phyloP scores from a whole-genome alignment of 495 filamentous ascomycete genomes.

The Aspergillus conjunctus region DNA sequence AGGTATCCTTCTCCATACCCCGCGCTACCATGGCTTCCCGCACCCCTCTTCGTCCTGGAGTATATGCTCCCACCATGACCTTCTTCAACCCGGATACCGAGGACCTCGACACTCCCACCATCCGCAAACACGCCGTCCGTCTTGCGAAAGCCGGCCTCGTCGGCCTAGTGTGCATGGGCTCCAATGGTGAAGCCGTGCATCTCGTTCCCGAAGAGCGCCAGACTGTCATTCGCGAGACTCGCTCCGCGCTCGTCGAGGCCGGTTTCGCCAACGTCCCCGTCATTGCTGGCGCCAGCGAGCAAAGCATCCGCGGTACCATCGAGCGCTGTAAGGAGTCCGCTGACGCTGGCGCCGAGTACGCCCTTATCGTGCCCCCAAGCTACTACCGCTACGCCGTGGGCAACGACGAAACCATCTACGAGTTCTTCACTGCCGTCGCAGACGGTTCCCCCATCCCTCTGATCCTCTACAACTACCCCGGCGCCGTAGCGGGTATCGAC shows the following conservation, averaged over 20 bases:
- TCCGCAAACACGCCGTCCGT: slow-evolving; percentile 78
- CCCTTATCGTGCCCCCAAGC: slow-evolving; percentile 74
- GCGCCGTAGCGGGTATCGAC: slow-evolving; percentile 87
- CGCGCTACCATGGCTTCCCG: slow-evolving; percentile 19
- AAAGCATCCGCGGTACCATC: slow-evolving; percentile 76
- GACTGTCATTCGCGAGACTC: slow-evolving; percentile 74
- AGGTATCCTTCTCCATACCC: not conserved
- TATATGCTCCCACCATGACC: slow-evolving; percentile 88
- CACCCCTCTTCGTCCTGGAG: slow-evolving; percentile 76
- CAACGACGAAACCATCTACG: slow-evolving; percentile 73
- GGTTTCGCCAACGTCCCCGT: slow-evolving; percentile 76
- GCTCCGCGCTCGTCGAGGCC: slow-evolving; percentile 80
- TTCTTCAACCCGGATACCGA: slow-evolving; percentile 84
- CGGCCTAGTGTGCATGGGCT: slow-evolving; percentile 85
- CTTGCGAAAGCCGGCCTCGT: slow-evolving; percentile 80
- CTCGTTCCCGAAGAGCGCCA: slow-evolving; percentile 73
- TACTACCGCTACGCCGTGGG: slow-evolving; percentile 78
- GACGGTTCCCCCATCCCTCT: slow-evolving; percentile 74
- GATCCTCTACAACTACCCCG: slow-evolving; percentile 91
- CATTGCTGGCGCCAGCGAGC: slow-evolving; percentile 78
- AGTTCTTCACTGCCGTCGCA: slow-evolving; percentile 76
- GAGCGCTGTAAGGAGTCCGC: slow-evolving; percentile 70
- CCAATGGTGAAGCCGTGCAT: slow-evolving; percentile 87
- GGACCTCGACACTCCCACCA: slow-evolving; percentile 76
- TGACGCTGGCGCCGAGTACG: slow-evolving; percentile 74